phyloP scores from a whole-genome alignment of 1,139 yeast genomes.

The Pichia sp. region DNA sequence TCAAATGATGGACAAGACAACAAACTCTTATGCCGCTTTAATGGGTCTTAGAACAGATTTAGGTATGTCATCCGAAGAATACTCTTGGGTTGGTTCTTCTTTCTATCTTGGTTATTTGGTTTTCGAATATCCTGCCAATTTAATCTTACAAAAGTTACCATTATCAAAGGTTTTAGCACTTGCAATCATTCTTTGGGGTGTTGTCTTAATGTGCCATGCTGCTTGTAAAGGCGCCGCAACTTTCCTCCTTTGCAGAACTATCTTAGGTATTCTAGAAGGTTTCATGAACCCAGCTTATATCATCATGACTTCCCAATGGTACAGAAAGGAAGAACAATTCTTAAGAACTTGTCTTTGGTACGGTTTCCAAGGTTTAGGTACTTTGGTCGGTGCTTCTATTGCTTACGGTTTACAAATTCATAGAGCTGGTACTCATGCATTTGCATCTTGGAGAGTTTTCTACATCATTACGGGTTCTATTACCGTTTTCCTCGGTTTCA shows the following conservation, averaged over 20 bases:
- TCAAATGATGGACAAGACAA: constrained; percentile 65
- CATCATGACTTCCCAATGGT: constrained; percentile 55
- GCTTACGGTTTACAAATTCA: constrained; percentile 46
- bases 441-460: constrained; percentile 44
- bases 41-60: constrained; percentile 40
- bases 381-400: constrained; percentile 51
- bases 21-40: constrained; percentile 58
- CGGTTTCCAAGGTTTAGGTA: constrained; percentile 56
- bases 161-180: constrained; percentile 23
- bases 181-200: constrained; percentile 47
- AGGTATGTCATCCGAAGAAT: constrained; percentile 43
- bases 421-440: constrained; percentile 28
- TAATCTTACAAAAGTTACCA: constrained; percentile 24
- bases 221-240: constrained; percentile 38
- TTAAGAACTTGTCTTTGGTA: constrained; percentile 49
- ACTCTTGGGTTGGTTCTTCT: constrained; percentile 22
- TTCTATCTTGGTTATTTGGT: constrained; percentile 24
- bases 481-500: constrained; percentile 41
- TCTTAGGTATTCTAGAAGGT: constrained; percentile 56
- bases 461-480: constrained; percentile 46
- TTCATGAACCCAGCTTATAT: constrained; percentile 60
- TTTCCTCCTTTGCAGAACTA: constrained; percentile 40
- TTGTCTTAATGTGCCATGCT: constrained; percentile 40
- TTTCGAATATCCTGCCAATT: constrained; percentile 21
- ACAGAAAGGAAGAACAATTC: constrained; percentile 50